A percentile compares a stretch with the other conserved stretches of the same genome.
Evolutionary conservation across 2,329 filamentous ascomycete species (phyloP).

Genomic region (Graphilbum sp.): DNA sequence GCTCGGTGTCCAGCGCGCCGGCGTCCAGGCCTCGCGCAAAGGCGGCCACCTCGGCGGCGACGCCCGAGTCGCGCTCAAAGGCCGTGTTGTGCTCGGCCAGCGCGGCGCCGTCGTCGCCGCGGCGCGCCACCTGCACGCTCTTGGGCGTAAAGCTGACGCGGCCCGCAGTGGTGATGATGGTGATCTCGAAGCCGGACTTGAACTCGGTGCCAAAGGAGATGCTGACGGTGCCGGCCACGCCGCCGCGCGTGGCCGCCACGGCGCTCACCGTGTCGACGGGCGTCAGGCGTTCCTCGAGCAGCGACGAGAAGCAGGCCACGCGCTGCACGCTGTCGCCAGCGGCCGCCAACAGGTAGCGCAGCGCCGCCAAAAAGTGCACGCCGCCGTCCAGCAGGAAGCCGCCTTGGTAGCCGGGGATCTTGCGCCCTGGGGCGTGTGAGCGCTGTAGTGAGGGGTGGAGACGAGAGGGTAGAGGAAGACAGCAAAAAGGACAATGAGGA

Average conservation of each 20-base stretch:
- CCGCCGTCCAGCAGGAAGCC: conserved; percentile 64
- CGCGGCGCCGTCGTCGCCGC: neutral
- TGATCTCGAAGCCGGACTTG: conserved; percentile 2
- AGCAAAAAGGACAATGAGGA: no score
- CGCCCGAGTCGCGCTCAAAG: conserved; percentile 7
- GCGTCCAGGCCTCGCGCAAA: conserved; percentile 11
- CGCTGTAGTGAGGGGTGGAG: neutral
- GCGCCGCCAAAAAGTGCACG: conserved; percentile 32
- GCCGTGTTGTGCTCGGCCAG: neutral
- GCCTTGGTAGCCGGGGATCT: conserved; percentile 52
- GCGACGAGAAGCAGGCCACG: neutral
- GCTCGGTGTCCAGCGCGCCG: conserved; percentile 8
- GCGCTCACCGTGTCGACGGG: conserved; percentile 5
- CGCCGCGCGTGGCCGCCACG: neutral
- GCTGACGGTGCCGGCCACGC: conserved; percentile 3
- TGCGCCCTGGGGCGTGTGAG: conserved; percentile 31
- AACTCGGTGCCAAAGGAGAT: conserved; percentile 6
- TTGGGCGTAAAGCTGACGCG: conserved; percentile 10
- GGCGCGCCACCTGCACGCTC: conserved; percentile 6
- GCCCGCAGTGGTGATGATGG: conserved; percentile 6
- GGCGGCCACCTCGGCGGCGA: conserved; percentile 12
- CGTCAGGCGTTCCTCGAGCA: conserved; percentile 1
- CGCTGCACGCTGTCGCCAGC: conserved; percentile 1
- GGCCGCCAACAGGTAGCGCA: conserved; percentile 2
- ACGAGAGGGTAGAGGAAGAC: neutral